A percentile compares a stretch with the other conserved stretches of the same genome.
These are phyloP conservation scores for Plasmodium relictum DNA, from an alignment of 169 alveolate genomes.

Conservation along the genomic window DNA sequence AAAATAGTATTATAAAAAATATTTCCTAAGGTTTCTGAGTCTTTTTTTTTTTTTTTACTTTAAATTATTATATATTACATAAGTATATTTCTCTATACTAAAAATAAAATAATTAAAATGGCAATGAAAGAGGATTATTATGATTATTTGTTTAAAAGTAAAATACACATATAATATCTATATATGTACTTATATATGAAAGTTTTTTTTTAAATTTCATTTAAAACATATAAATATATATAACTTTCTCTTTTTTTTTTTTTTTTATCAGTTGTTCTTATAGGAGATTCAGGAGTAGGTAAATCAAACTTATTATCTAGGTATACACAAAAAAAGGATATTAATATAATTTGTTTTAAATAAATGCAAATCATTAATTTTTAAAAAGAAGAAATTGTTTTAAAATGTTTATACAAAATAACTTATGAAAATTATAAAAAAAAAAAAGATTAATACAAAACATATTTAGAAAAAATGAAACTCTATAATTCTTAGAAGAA, in stretches of 20 bases:
- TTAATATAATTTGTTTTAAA: not conserved
- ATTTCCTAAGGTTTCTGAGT: not conserved
- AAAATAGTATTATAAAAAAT: not conserved
- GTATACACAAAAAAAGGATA: constrained; percentile 36
- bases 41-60: constrained; percentile 30
- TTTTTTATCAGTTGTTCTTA: constrained; percentile 84
- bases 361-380: not conserved
- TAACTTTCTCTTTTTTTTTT: constrained; percentile 7
- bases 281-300: constrained; percentile 98
- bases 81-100: constrained; percentile 3
- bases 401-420: no score
- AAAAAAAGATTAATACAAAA: not conserved
- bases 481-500: no score
- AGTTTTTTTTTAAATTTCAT: not conserved
- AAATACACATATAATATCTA: constrained; percentile 11
- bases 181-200: not conserved
- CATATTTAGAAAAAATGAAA: not conserved
- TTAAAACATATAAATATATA: not conserved
- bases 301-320: constrained; percentile 95
- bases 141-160: constrained; percentile 87
- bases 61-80: constrained; percentile 9
- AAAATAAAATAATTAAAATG: constrained; percentile 58
- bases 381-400: not conserved
- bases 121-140: constrained; percentile 85
- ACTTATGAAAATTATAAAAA: no score